Evolutionary conservation across 164 flowering plant genomes (phyloP), one percentile per base, ranked within the genome.

Genomic region (Macadamia tetraphylla): DNA sequence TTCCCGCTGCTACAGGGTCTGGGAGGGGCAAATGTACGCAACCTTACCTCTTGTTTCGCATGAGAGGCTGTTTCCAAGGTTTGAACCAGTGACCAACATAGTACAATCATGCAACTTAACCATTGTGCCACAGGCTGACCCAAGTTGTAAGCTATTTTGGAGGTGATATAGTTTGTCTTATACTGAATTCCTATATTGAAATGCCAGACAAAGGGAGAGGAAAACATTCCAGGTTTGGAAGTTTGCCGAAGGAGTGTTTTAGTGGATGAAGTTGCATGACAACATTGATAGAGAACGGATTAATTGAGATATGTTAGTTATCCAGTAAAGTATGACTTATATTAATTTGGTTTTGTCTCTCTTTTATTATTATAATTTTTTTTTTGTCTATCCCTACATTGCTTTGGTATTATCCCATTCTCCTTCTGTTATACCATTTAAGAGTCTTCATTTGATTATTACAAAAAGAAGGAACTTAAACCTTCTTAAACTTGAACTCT

Each of bases 241-340:
- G 84, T 81, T 94, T 96, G 56, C 72, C 83, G 3, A 87, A 80
- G 74, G 91, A 92, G 6, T 92, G 95, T 97, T 94, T 90, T 70
- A 87, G 83, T 76, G 99, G 99, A 77, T 94, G 99, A 98, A 86
- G 77, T 75, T 80, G 90, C 83, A 94, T 94, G 99, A 83, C 75
- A 75, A 89, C 82, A 58, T 77, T 94, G 75, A 74, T 92, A 66
- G 76, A 65, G 8, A 90, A 83, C 70, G 94, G 96, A 55, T 81
- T 92, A 65, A 89, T 92, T 68, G 90, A 76, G 58, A 92, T 87
- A 83, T 88, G 23, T 92, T 8, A 88, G 94, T 72, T 70, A 75
- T 76, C 99, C 99, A 0, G 98, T 96, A 59, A 92, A 90, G 99
- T 94, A 89, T 42, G 81, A 49, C 57, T 66, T 23, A 23, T 23